Conservation (phyloP, 176 grass and related monocot species). For the Triticum timopheevii region DNA sequence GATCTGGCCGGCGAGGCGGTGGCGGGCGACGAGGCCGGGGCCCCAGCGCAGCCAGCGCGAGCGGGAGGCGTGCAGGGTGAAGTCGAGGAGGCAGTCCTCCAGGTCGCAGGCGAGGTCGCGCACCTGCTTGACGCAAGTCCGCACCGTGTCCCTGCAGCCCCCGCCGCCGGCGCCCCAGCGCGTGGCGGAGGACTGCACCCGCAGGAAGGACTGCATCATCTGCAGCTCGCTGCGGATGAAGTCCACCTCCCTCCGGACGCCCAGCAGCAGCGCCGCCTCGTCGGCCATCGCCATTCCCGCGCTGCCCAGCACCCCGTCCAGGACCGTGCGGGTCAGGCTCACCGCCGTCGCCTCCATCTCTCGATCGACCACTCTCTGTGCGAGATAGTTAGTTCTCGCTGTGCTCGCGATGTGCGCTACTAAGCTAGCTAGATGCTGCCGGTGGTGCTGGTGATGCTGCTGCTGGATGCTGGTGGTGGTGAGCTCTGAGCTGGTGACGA, state of each 20-base stretch:
- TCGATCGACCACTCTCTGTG: too few species aligned
- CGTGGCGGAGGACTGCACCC: not conserved
- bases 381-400: too few species aligned
- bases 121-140: not conserved
- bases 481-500: too few species aligned
- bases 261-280: not conserved
- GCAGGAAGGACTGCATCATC: not conserved
- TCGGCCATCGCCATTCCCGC: not conserved
- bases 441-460: too few species aligned
- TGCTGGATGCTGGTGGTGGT: too few species aligned
- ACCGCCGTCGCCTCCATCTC: not conserved
- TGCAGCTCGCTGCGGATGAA: not conserved
- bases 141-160: not conserved
- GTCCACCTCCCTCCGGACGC: not conserved
- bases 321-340: not conserved
- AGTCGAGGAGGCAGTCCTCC: not conserved
- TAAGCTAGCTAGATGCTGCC: too few species aligned
- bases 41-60: not conserved
- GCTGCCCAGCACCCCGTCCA: not conserved
- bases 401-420: too few species aligned
- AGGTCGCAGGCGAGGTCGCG: not conserved
- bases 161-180: not conserved
- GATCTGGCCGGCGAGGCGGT: conserved; percentile 3
- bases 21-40: not conserved
- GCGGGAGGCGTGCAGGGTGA: not conserved